A percentile compares a stretch with the other conserved stretches of the same genome.
These are phyloP conservation scores for Arthrinium puccinioides DNA, from an alignment of 2,329 filamentous ascomycete species.

Conservation along the genomic window DNA sequence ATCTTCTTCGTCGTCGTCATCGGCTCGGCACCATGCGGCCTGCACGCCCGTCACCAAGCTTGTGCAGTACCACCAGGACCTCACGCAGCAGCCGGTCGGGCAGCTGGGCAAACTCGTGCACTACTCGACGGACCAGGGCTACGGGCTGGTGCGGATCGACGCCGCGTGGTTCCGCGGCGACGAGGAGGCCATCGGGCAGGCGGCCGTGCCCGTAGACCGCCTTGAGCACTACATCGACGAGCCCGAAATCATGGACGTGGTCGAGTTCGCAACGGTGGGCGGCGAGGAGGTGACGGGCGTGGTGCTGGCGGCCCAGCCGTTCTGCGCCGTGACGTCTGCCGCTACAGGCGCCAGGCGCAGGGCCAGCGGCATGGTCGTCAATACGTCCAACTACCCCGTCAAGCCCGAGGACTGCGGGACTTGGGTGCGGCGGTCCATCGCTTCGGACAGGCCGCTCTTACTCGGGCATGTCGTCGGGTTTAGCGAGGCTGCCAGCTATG, in stretches of 20 bases:
- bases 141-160: constrained; percentile 6
- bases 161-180: constrained; percentile 4
- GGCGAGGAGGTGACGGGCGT: constrained; percentile 10
- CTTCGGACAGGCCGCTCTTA: constrained; percentile 5
- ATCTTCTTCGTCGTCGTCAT: constrained; percentile 1
- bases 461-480: constrained; percentile 8
- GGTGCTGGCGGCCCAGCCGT: constrained; percentile 2
- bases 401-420: constrained; percentile 6
- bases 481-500: constrained; percentile 2
- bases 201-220: constrained; percentile 5
- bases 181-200: constrained; percentile 4
- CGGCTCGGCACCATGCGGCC: constrained; percentile 4
- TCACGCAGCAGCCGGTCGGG: constrained; percentile 3
- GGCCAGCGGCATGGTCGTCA: constrained; percentile 5
- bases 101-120: constrained; percentile 6
- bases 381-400: constrained; percentile 8
- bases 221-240: constrained; percentile 5
- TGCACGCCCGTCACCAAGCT: constrained; percentile 3
- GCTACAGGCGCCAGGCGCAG: constrained; percentile 1
- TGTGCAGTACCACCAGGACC: constrained; percentile 3
- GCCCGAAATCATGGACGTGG: constrained; percentile 8
- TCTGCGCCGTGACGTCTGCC: constrained; percentile 2
- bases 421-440: constrained; percentile 8
- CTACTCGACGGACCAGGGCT: constrained; percentile 7
- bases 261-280: constrained; percentile 7